Percentiles rank a stretch among this genome's conserved stretches.
These are phyloP conservation scores for Incumbomyces lentus DNA, from an alignment of 2,329 filamentous ascomycete species.

Conservation along the genomic window DNA sequence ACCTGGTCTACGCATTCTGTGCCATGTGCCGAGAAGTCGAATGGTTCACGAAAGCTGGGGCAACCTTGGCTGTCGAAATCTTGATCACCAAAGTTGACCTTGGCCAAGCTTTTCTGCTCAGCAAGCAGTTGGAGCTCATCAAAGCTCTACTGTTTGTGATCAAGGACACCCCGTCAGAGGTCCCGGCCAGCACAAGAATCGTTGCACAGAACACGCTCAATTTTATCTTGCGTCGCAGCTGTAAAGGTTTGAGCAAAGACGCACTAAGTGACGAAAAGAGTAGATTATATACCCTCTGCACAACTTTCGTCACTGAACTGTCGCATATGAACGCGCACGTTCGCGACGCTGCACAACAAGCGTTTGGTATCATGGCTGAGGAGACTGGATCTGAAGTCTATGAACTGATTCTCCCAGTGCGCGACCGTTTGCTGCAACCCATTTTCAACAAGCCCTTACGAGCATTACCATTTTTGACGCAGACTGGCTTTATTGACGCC, in stretches of 20 bases:
- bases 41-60: constrained; percentile 96
- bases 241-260: constrained; percentile 67
- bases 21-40: constrained; percentile 96
- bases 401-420: constrained; percentile 80
- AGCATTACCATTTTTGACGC: constrained; percentile 83
- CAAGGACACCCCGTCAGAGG: constrained; percentile 92
- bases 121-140: constrained; percentile 77
- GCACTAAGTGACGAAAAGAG: constrained; percentile 60
- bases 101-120: constrained; percentile 70
- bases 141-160: constrained; percentile 92
- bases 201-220: constrained; percentile 77
- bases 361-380: constrained; percentile 70
- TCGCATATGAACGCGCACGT: constrained; percentile 95
- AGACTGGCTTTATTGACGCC: constrained; percentile 97
- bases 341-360: constrained; percentile 71
- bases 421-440: constrained; percentile 75
- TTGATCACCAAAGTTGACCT: constrained; percentile 76
- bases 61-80: constrained; percentile 79
- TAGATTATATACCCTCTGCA: constrained; percentile 65
- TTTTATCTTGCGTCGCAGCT: constrained; percentile 66
- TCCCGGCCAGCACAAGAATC: constrained; percentile 78
- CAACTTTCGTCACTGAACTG: constrained; percentile 76
- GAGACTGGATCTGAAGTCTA: constrained; percentile 69
- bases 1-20: constrained; percentile 73
- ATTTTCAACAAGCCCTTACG: constrained; percentile 93